Evolutionary conservation across 2,329 filamentous ascomycete species (phyloP).

Genomic region (Hypocreales sp.): DNA sequence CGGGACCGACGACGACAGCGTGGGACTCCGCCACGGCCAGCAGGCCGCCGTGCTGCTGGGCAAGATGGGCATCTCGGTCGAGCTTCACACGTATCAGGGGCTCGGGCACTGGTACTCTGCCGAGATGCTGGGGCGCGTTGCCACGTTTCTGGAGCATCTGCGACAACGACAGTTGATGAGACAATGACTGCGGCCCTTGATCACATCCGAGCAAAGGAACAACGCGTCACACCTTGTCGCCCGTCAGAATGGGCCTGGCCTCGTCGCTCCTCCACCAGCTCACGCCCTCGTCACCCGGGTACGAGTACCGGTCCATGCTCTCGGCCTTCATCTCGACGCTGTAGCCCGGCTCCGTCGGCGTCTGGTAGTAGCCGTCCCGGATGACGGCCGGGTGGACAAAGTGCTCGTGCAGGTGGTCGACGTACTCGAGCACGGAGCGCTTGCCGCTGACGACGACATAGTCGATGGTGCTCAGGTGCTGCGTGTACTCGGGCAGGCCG

Average conservation of each 20-base stretch:
- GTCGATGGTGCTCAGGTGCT: conserved; percentile 84
- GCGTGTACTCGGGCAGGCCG: conserved; percentile 83
- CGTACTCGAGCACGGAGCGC: conserved; percentile 73
- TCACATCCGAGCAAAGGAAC: too few species aligned
- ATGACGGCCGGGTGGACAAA: conserved; percentile 72
- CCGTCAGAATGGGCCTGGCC: conserved; percentile 59
- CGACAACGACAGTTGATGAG: too few species aligned
- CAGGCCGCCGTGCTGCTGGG: conserved; percentile 17
- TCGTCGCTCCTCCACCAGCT: conserved; percentile 79
- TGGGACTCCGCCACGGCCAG: conserved; percentile 20
- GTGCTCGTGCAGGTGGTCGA: conserved; percentile 88
- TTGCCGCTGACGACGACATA: conserved; percentile 77
- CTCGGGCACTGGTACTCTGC: conserved; percentile 29
- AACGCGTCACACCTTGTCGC: conserved; percentile 26
- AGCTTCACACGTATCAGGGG: conserved; percentile 21
- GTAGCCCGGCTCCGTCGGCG: conserved; percentile 69
- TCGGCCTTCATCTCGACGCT: conserved; percentile 86
- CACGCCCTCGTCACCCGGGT: conserved; percentile 60
- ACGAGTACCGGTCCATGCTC: conserved; percentile 69
- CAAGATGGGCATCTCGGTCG: conserved; percentile 16
- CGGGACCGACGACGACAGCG: conserved; percentile 23
- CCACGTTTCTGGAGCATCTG: conserved; percentile 12
- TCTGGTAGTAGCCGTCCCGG: conserved; percentile 76
- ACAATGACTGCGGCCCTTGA: too few species aligned
- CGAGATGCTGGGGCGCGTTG: conserved; percentile 23